Conservation (phyloP, 208 protist species). For the Novymonas esmeraldas region DNA sequence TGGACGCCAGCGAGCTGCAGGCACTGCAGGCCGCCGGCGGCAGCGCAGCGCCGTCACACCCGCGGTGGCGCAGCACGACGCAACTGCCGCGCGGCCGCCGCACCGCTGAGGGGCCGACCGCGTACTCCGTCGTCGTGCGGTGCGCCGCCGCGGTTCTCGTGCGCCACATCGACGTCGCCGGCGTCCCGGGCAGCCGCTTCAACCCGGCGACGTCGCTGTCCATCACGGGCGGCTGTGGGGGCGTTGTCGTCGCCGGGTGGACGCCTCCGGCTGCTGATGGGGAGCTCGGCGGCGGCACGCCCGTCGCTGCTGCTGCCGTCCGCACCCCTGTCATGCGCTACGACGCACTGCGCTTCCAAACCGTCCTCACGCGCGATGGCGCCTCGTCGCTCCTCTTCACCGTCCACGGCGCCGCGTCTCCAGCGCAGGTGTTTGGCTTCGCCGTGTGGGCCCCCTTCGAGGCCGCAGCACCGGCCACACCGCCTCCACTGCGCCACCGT, state of each 20-base stretch:
- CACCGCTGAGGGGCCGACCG: neutral
- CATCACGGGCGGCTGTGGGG: constrained; percentile 23
- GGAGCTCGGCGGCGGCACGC: too few relatives aligned
- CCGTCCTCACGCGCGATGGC: constrained; percentile 32
- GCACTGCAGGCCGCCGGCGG: neutral
- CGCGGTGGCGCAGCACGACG: neutral
- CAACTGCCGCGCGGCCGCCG: neutral
- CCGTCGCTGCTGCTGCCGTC: neutral
- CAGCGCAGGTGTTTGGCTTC: constrained; percentile 44
- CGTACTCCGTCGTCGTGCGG: constrained; percentile 52
- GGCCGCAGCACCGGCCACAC: neutral
- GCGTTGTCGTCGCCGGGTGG: neutral
- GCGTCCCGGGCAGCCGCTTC: neutral
- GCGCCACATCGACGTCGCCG: neutral
- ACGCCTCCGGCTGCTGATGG: neutral
- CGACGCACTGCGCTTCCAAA: constrained; percentile 33
- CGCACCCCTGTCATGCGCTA: constrained; percentile 45
- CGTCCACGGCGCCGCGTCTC: constrained; percentile 36
- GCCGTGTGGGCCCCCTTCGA: constrained; percentile 41
- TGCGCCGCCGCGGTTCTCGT: constrained; percentile 38
- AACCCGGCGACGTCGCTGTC: constrained; percentile 21
- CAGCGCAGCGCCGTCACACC: neutral
- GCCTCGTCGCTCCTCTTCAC: constrained; percentile 46
- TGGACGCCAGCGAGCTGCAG: neutral
- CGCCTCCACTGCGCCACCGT: neutral